Base-by-base conservation (phyloP, 257 asterid species). In the Cruciata laevipes region DNA sequence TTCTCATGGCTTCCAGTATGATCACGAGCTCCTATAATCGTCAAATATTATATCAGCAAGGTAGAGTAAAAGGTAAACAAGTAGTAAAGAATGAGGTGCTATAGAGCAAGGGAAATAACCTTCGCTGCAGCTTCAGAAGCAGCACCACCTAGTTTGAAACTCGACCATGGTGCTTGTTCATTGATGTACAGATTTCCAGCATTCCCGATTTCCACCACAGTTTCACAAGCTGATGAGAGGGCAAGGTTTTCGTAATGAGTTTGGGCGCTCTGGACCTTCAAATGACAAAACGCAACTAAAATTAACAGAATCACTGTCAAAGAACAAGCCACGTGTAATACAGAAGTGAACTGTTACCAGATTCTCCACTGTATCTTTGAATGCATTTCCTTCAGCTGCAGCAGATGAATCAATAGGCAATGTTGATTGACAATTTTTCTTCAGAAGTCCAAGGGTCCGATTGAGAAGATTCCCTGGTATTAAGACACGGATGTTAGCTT, bases 401-500 rank as follows among this genome's bases (percentile, higher is more conserved):
- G 76, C 72, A 71, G 75, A 68, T 74, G 99, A 90, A 84, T 88
- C 99, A 58, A 85, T 73, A 1, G 80, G 65, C 76, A 93, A 76
- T 38, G 87, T 83, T 55, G 99, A 93, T 71, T 85, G 84, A 60
- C 99, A 90, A 57, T 90, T 90, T 83, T 93, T 93, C 74, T 84
- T 83, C 83, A 90, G 73, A 66, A 93, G 96, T 60, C 97, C 99
- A 68, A 93, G 97, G 18, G 97, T 88, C 37, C 97, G 99, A 68
- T 90, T 93, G 55, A 93, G 96, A 80, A 93, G 99, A 87, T 93
- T 93, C 63, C 99, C 99, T 93, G 82, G 42, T 56, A 32, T 31
- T 42, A 69, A 25, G 58, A 61, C 30, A 23, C 33, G 14, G n/a
- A 35, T 24, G 38, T 65, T 56, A 79, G 61, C 67, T 38, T 60